Evolutionary conservation across 257 asterid genomes (phyloP).

Genomic region (Handroanthus guayacan): DNA sequence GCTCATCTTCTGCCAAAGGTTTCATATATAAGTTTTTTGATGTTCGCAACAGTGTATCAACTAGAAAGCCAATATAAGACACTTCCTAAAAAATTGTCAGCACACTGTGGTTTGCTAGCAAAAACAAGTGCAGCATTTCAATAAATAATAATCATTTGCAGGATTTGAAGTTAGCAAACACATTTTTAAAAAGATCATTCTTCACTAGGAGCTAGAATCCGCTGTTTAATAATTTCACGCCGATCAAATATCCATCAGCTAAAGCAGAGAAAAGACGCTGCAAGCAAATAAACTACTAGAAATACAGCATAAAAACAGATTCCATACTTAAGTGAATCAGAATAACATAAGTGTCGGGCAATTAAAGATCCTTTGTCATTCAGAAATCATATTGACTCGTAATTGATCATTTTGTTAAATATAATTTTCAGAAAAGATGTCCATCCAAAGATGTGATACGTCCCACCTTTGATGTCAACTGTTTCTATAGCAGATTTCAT

Average conservation of each 20-base stretch:
- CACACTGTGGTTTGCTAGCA: not conserved
- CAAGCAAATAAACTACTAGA: not conserved
- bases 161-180: not conserved
- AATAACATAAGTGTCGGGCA: not conserved
- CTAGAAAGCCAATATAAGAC: not conserved
- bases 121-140: not conserved
- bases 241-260: not conserved
- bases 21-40: slow-evolving; percentile 15
- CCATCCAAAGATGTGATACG: not conserved
- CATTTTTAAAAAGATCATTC: not conserved
- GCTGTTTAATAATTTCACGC: not conserved
- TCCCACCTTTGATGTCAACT: slow-evolving; percentile 62
- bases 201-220: not conserved
- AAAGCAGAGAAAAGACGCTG: too few species aligned
- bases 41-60: not conserved
- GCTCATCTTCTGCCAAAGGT: slow-evolving; percentile 57
- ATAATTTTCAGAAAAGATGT: slow-evolving; percentile 3
- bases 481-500: slow-evolving; percentile 82
- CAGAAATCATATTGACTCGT: slow-evolving; percentile 16
- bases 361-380: not conserved
- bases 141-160: not conserved
- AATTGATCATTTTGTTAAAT: not conserved
- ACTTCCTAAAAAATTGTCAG: not conserved
- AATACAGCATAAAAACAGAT: not conserved
- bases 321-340: not conserved